These are phyloP conservation scores for Scenedesmus sp. DNA, from an alignment of 163 green algal species.

Conservation along the genomic window DNA sequence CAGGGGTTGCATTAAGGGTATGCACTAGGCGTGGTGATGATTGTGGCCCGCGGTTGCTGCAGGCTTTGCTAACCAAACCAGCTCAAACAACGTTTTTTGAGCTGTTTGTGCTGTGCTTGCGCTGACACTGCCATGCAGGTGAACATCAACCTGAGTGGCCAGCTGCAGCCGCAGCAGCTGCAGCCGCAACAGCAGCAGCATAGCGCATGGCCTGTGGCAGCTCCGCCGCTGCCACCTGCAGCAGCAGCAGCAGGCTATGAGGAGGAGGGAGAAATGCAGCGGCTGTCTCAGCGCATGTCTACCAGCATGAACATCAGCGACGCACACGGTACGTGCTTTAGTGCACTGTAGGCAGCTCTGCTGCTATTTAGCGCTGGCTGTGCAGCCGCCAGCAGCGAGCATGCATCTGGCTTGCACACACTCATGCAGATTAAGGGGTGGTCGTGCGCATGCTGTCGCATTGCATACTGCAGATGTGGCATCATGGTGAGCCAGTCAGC, in stretches of 20 bases:
- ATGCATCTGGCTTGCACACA: not conserved
- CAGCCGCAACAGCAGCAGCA: not conserved
- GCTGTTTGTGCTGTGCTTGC: not conserved
- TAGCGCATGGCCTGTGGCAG: no score
- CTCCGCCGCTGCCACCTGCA: not conserved
- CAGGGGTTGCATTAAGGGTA: no score
- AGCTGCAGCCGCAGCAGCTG: conserved; percentile 20
- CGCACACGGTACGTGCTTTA: not conserved
- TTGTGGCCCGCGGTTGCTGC: not conserved
- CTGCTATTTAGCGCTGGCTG: no score
- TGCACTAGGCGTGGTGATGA: not conserved
- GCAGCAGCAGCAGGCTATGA: not conserved
- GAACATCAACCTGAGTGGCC: conserved; percentile 20
- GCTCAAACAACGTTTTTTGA: not conserved
- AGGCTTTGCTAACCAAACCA: not conserved
- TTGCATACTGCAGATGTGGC: not conserved
- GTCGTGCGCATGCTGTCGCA: not conserved
- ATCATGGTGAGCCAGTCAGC: not conserved
- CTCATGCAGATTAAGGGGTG: not conserved
- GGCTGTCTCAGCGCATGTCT: conserved; percentile 35
- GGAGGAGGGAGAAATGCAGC: not conserved
- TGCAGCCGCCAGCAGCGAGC: not conserved
- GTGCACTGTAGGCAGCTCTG: not conserved
- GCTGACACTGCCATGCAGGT: conserved; percentile 16
- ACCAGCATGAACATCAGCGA: conserved; percentile 16